Evolutionary conservation across 257 asterid genomes (phyloP).

Genomic region (Ocimum tenuiflorum): DNA sequence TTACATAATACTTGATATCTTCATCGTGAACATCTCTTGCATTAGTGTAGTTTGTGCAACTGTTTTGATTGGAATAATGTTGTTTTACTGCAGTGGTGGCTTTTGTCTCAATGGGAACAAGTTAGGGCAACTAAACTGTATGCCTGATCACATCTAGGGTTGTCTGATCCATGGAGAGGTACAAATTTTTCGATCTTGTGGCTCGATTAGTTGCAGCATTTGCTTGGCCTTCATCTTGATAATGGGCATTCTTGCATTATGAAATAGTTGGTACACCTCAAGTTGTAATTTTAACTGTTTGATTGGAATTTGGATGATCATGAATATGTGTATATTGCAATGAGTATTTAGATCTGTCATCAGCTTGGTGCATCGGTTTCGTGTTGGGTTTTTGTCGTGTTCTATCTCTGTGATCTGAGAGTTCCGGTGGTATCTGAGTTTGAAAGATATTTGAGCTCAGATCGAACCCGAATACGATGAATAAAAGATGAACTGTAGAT

Average conservation of each 20-base stretch:
- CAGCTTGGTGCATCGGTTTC: no score
- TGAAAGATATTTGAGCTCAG: background rate
- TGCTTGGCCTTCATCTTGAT: background rate
- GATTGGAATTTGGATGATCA: conserved; percentile 7
- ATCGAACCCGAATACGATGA: background rate
- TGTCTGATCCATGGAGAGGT: no score
- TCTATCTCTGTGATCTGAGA: background rate
- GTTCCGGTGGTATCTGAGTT: background rate
- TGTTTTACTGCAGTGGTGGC: background rate
- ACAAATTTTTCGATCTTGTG: no score
- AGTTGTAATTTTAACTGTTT: conserved; percentile 19
- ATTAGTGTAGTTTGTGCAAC: background rate
- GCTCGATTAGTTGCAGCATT: no score
- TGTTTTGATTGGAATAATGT: no score
- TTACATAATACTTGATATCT: no score
- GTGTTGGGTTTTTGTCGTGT: no score
- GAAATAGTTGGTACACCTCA: conserved; percentile 11
- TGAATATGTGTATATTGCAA: background rate
- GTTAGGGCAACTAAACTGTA: background rate
- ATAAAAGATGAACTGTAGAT: background rate
- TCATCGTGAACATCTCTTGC: no score
- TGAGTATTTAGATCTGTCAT: background rate
- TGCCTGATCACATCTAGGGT: no score
- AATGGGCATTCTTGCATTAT: background rate
- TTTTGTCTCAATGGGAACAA: background rate